Evolutionary conservation across 192 early-diverging fungal genomes (phyloP), one percentile per base, ranked within the genome.

Genomic region (Podila horticola): DNA sequence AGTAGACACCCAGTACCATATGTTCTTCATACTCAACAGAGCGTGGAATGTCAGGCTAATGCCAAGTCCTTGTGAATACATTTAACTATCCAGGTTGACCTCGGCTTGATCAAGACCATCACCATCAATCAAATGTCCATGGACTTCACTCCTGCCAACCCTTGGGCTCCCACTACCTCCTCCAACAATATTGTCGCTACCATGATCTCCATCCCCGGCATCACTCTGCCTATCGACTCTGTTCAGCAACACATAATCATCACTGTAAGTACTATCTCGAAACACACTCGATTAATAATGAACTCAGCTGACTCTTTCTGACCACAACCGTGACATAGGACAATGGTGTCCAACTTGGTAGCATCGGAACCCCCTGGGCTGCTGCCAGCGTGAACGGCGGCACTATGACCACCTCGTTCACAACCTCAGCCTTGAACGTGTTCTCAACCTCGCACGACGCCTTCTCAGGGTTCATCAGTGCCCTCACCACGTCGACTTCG

Each of bases 101-200:
- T 86, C 24, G 64, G 84, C 17, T 70, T 88, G 64, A 86, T 85
- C 51, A 38, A 72, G 30, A 31, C 63, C 30, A 74, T 86, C 33
- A 63, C 84, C 45, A 71, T 88, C 71, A 84, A 70, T 51, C 74
- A 88, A 11, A 82, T 84, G 82, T 62, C 76, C 1, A 75, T 88
- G 58, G 84, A 89, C 64, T 88, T 89, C 65, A 85, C 86, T 20
- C 72, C 79, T 15, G 48, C 66, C 17, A 77, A 82, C 55, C 64
- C 85, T 15, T 89, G 83, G 69, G 62, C 74, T 17, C 88, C 88
- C 20, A 60, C 67, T 48, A 72, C 82, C 4, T 74, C 77, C 19
- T 87, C 88, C 31, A 86, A 60, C 71, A 69, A 59, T 34, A 61
- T 86, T 52, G 62, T 82, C 17, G 86, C 86, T 62, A 67, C 69